Evolutionary conservation across 2,329 filamentous ascomycete genomes (phyloP).

Genomic region (Xylariaceae sp.): DNA sequence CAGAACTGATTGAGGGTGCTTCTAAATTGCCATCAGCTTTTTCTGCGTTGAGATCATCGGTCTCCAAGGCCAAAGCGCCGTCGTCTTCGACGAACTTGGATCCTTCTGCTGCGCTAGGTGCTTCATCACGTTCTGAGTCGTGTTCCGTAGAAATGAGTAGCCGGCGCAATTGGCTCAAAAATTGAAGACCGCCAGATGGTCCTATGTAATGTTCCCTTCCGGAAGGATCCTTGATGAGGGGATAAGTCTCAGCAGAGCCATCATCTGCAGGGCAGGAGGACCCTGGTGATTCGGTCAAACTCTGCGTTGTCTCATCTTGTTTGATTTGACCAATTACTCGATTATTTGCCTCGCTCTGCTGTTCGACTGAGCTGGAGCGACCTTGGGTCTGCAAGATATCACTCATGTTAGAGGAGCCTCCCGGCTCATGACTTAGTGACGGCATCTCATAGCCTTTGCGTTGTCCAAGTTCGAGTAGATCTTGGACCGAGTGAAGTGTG

Average conservation of each 20-base stretch:
- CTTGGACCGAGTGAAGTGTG: background rate
- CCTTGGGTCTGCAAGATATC: background rate
- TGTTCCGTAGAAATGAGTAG: background rate
- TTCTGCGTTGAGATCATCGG: background rate
- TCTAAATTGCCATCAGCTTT: background rate
- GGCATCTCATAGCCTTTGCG: background rate
- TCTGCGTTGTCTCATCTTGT: background rate
- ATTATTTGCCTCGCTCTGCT: too few species aligned
- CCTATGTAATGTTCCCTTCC: background rate
- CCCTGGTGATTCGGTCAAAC: background rate
- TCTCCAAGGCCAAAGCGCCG: background rate
- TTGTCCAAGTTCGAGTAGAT: background rate
- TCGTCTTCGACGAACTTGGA: background rate
- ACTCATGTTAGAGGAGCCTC: background rate
- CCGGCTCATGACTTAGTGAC: background rate
- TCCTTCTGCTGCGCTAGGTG: background rate
- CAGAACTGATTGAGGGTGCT: background rate
- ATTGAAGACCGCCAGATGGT: background rate
- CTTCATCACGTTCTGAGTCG: background rate
- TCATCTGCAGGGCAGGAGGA: background rate
- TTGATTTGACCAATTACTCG: background rate
- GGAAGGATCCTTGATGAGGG: background rate
- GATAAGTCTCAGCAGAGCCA: background rate
- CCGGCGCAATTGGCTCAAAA: background rate
- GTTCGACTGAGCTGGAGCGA: background rate